These are phyloP conservation scores for Pythium brassicae DNA, from an alignment of 352 stramenopile species.

Conservation along the genomic window DNA sequence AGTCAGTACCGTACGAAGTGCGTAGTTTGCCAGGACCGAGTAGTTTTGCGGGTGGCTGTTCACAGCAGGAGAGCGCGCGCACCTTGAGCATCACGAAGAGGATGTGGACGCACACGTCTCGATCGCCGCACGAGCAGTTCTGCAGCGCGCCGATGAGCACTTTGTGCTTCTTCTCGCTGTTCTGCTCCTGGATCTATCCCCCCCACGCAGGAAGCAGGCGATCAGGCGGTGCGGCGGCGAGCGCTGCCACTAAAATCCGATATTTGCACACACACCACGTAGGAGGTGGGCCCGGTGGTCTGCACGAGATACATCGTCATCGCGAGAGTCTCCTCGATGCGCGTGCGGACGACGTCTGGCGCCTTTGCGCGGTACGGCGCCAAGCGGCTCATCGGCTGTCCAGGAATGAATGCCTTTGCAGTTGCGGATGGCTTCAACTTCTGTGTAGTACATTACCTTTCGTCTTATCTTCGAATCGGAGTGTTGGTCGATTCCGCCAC, in stretches of 20 bases:
- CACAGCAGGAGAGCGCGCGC: no score
- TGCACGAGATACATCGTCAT: constrained; percentile 82
- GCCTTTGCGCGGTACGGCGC: constrained; percentile 60
- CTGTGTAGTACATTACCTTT: neutral
- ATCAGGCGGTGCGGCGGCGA: no score
- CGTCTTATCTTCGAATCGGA: neutral
- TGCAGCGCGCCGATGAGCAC: constrained; percentile 74
- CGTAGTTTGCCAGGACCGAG: no score
- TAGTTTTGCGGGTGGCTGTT: no score
- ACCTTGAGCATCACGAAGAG: constrained; percentile 86
- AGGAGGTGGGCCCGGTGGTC: constrained; percentile 71
- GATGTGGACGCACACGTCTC: constrained; percentile 79
- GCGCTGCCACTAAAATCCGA: no score
- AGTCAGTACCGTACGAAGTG: no score
- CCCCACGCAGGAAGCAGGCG: no score
- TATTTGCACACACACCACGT: constrained; percentile 49
- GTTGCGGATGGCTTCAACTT: constrained; percentile 20
- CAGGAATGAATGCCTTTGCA: no score
- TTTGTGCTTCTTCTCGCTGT: constrained; percentile 66
- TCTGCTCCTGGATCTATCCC: constrained; percentile 79
- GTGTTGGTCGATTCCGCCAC: neutral
- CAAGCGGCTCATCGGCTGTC: constrained; percentile 45
- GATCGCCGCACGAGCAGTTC: constrained; percentile 66
- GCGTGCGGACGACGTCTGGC: constrained; percentile 34
- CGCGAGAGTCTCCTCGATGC: constrained; percentile 61